A percentile compares a stretch with the other conserved stretches of the same genome.
Evolutionary conservation across 148 eudicot genomes (phyloP).

Genomic region (Rhododendron henanense): DNA sequence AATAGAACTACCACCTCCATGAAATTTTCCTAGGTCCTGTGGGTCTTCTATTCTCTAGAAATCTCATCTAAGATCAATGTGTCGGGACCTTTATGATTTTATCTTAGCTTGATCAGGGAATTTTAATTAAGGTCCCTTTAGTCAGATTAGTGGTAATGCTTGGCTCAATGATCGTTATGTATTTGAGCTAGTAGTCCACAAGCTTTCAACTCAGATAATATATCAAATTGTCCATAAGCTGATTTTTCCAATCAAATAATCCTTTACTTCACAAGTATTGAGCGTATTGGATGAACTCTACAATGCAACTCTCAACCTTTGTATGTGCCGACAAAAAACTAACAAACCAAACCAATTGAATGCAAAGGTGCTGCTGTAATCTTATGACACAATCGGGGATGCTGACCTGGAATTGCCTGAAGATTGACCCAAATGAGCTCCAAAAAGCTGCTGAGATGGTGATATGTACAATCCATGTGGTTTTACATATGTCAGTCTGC

Average conservation of each 20-base stretch:
- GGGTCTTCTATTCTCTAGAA: neutral
- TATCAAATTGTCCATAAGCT: neutral
- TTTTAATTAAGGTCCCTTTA: neutral
- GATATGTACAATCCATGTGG: neutral
- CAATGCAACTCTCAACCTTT: neutral
- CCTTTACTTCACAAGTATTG: neutral
- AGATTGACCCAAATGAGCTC: neutral
- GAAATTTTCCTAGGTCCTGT: neutral
- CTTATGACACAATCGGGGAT: neutral
- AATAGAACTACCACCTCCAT: neutral
- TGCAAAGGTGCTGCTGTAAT: neutral
- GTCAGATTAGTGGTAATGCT: neutral
- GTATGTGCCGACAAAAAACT: neutral
- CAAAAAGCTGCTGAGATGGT: neutral
- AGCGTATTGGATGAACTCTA: neutral
- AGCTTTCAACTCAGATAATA: neutral
- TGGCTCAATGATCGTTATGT: neutral
- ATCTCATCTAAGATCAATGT: neutral
- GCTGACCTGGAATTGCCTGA: neutral
- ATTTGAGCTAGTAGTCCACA: neutral
- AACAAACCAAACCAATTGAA: neutral
- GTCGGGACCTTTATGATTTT: neutral
- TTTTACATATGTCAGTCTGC: neutral
- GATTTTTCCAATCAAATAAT: slow-evolving; percentile 3
- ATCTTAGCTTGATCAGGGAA: neutral